Evolutionary conservation across 2,329 filamentous ascomycete genomes (phyloP), one percentile per base, ranked within the genome.

Genomic region (Fusarium sterilihyphosum): DNA sequence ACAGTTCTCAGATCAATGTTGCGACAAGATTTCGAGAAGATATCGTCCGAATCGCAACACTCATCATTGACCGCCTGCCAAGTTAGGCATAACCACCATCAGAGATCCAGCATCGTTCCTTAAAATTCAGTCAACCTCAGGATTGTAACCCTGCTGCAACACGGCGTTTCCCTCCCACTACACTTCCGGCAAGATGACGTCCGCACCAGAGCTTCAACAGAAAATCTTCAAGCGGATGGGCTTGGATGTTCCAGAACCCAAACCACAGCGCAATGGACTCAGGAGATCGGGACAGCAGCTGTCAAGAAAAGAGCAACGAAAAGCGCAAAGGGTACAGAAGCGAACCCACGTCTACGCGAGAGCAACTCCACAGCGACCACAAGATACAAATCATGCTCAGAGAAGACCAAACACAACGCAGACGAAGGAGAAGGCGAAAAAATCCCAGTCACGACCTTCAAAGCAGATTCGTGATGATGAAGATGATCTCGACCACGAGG

Each of bases 281-380:
- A 50, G 31, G 18, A 57, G 78, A 64, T 64, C 75, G 64, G 70
- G 73, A 52, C 70, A 59, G 61, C 69, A 72, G 29, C 49, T 65
- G 22, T 78, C 77, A 22, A 87, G 92, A 74, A 93, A 93, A 83
- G 91, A 93, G 61, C 87, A 89, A 67, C 88, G 93, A 64, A 94
- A 92, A 79, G 88, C 88, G 22, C 90, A 93, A 76, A 87, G 93
- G 62, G 83, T 85, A 29, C 85, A 89, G 76, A 93, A 91, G 81
- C 92, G 89, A 80, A 78, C 81, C 35, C 84, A 84, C 20, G 76
- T 80, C n/a, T 77, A 79, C 52, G 67, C 78, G 17, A 77, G 77
- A 26, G 60, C 74, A 26, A 50, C 70, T 24, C 60, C 66, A 50
- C 71, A 71, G 35, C 70, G 67, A 56, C 46, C 56, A 9, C 56